Evolutionary conservation across 2,329 filamentous ascomycete genomes (phyloP), one percentile per base, ranked within the genome.

Genomic region (Stagonosporopsis cucurbitacearum): DNA sequence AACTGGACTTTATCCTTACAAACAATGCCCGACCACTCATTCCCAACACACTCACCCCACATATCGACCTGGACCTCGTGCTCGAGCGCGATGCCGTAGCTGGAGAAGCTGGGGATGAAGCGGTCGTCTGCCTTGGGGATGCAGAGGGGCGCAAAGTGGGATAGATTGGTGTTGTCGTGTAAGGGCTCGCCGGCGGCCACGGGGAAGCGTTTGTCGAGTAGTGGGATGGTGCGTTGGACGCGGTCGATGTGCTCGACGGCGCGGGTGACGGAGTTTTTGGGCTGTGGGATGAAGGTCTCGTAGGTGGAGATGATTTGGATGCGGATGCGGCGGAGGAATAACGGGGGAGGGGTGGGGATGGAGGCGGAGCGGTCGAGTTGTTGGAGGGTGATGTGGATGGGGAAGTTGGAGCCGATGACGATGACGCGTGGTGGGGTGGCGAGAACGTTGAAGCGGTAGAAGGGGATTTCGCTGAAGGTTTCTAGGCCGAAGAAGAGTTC

Each of bases 291-390:
- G 23, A 68, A 65, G 0, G 60, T 58, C 26, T 58, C 40, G 22
- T 60, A 54, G 5, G 32, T 37, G 1, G 64, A 60, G 2, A 58
- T 41, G 2, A 73, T 28, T 26, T 60, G 66, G 12, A 71, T 63
- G 36, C 65, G 62, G 1, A 73, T 26, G 3, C 68, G 60, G 15
- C 62, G 68, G 11, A 73, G 44, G 25, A 62, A 62, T 0, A 73
- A 36, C 17, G 62, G 57, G 2, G 69, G 70, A 17, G 67, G 66
- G 13, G 54, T 43, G 1, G 49, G 54, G 1, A 72, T 41, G 4
- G 68, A 70, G n/a, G 62, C 52, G 3, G 66, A 68, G 11, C 69
- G 66, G 20, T 70, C 63, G 3, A 65, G 50, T 32, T 72, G 69
- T 9, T 66, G 54, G 13, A 73, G 26, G 12, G 48, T 61, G 1